Evolutionary conservation across 139 green algal genomes (phyloP).

Genomic region (Choricystis sp.): DNA sequence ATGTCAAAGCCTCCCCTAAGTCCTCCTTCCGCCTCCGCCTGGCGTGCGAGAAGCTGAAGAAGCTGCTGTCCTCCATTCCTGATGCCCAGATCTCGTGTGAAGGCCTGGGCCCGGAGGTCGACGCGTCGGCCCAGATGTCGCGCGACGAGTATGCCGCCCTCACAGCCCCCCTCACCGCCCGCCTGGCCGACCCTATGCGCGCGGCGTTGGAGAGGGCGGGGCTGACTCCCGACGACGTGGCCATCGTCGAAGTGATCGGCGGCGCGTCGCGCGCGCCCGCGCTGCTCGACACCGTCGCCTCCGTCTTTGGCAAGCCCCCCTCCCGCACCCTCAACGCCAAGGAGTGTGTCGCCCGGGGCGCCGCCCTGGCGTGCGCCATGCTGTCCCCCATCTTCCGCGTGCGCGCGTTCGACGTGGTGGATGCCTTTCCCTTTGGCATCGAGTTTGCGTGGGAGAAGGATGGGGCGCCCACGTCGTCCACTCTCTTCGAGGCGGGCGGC

Average conservation of each 20-base stretch:
- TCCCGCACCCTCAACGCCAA: conserved; percentile 87
- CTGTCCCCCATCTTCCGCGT: conserved; percentile 90
- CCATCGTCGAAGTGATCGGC: conserved; percentile 80
- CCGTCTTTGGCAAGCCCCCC: conserved; percentile 39
- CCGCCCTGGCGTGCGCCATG: conserved; percentile 96
- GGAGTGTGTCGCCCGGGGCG: conserved; percentile 80
- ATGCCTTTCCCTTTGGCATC: conserved; percentile 68
- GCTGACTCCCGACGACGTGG: conserved; percentile 50
- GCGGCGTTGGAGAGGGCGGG: conserved; percentile 42
- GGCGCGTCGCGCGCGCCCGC: conserved; percentile 66
- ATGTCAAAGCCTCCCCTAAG: conserved; percentile 65
- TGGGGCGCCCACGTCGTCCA: conserved; percentile 25
- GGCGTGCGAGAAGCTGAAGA: conserved; percentile 81
- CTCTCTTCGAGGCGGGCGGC: conserved; percentile 55
- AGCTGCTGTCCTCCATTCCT: conserved; percentile 83
- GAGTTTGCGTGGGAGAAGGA: conserved; percentile 78
- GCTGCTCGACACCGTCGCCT: conserved; percentile 32
- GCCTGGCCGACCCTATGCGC: conserved; percentile 15
- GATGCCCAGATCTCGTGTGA: conserved; percentile 80
- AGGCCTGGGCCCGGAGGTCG: conserved; percentile 88
- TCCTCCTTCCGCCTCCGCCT: conserved; percentile 67
- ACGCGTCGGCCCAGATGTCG: conserved; percentile 50
- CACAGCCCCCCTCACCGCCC: conserved; percentile 21
- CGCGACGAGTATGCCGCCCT: conserved; percentile 82
- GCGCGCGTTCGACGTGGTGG: conserved; percentile 90